Percentiles rank a stretch among this genome's conserved stretches.
phyloP scores from a whole-genome alignment of 2,329 filamentous ascomycete genomes.

The Coniochaeta sp. region DNA sequence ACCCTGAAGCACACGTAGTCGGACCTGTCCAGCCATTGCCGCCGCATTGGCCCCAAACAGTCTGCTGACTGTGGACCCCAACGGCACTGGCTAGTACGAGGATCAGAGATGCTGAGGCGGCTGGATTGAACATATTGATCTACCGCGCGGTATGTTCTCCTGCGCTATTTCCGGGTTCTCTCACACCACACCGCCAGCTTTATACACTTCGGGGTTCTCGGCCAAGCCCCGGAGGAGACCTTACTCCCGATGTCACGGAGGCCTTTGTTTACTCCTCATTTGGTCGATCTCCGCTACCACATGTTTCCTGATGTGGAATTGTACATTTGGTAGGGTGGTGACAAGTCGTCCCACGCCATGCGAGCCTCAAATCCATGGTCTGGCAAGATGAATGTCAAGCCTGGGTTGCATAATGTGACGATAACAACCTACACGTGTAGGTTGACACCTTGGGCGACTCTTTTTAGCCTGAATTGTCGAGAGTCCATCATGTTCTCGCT shows the following conservation, averaged over 20 bases:
- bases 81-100: conserved; percentile 11
- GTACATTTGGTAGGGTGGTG: not conserved
- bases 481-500: not conserved
- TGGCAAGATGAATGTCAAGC: not conserved
- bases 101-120: conserved; percentile 7
- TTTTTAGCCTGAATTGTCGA: not conserved
- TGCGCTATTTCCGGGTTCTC: not conserved
- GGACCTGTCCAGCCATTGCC: conserved; percentile 12
- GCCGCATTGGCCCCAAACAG: conserved; percentile 16
- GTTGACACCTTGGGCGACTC: not conserved
- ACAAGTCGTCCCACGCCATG: not conserved
- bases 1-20: conserved; percentile 11
- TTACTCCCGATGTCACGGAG: too few relatives aligned
- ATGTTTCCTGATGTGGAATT: not conserved
- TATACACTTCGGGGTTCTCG: not conserved
- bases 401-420: not conserved
- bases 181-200: not conserved
- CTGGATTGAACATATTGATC: conserved; percentile 10
- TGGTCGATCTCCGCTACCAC: too few relatives aligned
- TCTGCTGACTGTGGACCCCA: conserved; percentile 10
- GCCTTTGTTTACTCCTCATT: too few relatives aligned
- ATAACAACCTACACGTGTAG: not conserved
- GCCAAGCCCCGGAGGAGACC: too few relatives aligned
- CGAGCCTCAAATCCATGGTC: not conserved
- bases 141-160: not conserved